Conservation (phyloP, 176 grass and related monocot species). For the Oryza officinalis region DNA sequence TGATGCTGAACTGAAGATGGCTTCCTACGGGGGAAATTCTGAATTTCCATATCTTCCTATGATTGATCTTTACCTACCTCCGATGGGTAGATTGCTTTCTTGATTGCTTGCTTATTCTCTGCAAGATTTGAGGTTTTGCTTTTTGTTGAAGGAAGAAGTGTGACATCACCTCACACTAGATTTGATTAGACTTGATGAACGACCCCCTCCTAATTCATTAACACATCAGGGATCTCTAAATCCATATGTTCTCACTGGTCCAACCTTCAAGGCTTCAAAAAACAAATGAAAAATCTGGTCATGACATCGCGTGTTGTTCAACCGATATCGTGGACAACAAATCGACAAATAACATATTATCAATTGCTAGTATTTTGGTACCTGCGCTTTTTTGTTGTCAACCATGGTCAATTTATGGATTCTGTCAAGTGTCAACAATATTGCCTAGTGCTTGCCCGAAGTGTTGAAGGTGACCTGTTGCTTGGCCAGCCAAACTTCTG, state of each 20-base stretch:
- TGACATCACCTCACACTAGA: constrained; percentile 45
- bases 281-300: constrained; percentile 28
- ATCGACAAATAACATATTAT: constrained; percentile 5
- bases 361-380: not conserved
- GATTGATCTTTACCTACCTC: constrained; percentile 49
- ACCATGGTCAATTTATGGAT: constrained; percentile 40
- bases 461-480: constrained; percentile 42
- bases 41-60: constrained; percentile 27
- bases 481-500: constrained; percentile 42
- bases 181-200: constrained; percentile 30
- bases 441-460: constrained; percentile 19
- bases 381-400: constrained; percentile 35
- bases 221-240: constrained; percentile 33
- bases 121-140: constrained; percentile 44
- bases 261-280: constrained; percentile 34
- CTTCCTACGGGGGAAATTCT: constrained; percentile 34
- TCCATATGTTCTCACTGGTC: constrained; percentile 38
- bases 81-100: constrained; percentile 27
- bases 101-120: constrained; percentile 31
- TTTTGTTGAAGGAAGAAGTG: constrained; percentile 45
- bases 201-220: constrained; percentile 39
- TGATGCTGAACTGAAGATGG: constrained; percentile 24
- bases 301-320: constrained; percentile 34
- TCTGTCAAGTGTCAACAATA: constrained; percentile 34
- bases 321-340: constrained; percentile 13